Percentiles rank a stretch among this genome's conserved stretches.
Conservation (phyloP, 352 stramenopile species). For the Lagenidium giganteum region DNA sequence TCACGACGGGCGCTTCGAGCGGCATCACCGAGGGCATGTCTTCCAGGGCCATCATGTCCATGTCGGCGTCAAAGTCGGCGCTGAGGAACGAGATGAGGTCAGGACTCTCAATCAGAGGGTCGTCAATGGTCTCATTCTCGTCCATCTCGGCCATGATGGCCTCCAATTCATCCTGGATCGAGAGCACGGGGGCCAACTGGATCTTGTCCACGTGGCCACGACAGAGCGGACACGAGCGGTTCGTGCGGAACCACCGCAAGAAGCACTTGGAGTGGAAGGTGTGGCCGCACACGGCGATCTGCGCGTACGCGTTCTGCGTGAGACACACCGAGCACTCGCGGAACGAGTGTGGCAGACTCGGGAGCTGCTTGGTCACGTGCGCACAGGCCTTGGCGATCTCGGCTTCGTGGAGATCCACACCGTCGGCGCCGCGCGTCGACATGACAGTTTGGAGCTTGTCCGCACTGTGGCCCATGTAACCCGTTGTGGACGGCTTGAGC, state of each 20-base stretch:
- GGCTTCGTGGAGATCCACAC: slow-evolving; percentile 58
- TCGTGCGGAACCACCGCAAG: slow-evolving; percentile 69
- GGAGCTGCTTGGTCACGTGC: slow-evolving; percentile 37
- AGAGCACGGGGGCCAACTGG: slow-evolving; percentile 37
- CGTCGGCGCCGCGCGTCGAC: slow-evolving; percentile 3
- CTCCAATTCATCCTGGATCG: slow-evolving; percentile 62
- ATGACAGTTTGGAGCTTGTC: slow-evolving; percentile 7
- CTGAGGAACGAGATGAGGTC: slow-evolving; percentile 23
- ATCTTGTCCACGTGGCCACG: slow-evolving; percentile 56
- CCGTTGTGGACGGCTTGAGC: no score
- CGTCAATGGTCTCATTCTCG: slow-evolving; percentile 13
- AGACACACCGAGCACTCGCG: slow-evolving; percentile 75
- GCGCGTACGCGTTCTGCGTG: slow-evolving; percentile 58
- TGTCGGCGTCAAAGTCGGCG: slow-evolving; percentile 34
- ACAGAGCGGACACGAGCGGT: slow-evolving; percentile 72
- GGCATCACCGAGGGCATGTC: slow-evolving; percentile 45
- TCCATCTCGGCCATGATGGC: slow-evolving; percentile 75
- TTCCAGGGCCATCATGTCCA: slow-evolving; percentile 60
- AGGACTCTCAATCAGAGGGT: slow-evolving; percentile 8
- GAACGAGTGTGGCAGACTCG: slow-evolving; percentile 45
- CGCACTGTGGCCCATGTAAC: no score
- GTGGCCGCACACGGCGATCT: slow-evolving; percentile 64
- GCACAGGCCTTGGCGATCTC: slow-evolving; percentile 59
- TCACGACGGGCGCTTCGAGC: neutral
- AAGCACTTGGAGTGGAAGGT: slow-evolving; percentile 81